Evolutionary conservation across 768 basidiomycete genomes (phyloP).

Genomic region (Daedaleopsis nitida): DNA sequence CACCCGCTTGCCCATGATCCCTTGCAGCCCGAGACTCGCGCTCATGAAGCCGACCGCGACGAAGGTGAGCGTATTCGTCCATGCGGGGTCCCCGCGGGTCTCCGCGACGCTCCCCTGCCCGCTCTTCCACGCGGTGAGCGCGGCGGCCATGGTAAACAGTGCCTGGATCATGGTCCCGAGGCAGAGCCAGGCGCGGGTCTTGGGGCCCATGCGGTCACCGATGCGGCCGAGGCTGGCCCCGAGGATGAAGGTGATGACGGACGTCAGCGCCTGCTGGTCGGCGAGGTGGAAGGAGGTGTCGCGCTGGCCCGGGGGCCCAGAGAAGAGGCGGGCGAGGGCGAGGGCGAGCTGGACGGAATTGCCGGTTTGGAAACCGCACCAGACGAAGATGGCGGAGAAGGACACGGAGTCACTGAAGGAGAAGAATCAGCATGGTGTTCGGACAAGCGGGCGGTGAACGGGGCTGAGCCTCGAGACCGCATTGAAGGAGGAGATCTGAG

Average conservation of each 20-base stretch:
- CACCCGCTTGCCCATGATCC: conserved; percentile 80
- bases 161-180: conserved; percentile 73
- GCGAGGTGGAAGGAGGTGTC: conserved; percentile 72
- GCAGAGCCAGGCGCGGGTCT: conserved; percentile 75
- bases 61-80: conserved; percentile 68
- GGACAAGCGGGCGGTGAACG: neutral
- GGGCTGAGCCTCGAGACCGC: neutral
- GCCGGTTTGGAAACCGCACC: conserved; percentile 87
- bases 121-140: conserved; percentile 72
- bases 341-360: conserved; percentile 76
- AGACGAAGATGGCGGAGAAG: conserved; percentile 80
- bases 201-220: conserved; percentile 80
- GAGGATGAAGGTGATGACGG: conserved; percentile 72
- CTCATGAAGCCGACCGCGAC: conserved; percentile 80
- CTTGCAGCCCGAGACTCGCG: conserved; percentile 79
- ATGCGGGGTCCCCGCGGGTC: conserved; percentile 62
- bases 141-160: conserved; percentile 72
- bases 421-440: neutral
- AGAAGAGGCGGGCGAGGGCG: conserved; percentile 82
- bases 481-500: neutral
- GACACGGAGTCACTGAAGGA: conserved; percentile 61
- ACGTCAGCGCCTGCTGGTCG: conserved; percentile 83
- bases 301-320: conserved; percentile 43
- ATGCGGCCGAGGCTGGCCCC: conserved; percentile 80
- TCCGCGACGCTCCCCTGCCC: conserved; percentile 55